Evolutionary conservation across 345 rosid genomes (phyloP).

Genomic region (Abelmoschus esculentus): DNA sequence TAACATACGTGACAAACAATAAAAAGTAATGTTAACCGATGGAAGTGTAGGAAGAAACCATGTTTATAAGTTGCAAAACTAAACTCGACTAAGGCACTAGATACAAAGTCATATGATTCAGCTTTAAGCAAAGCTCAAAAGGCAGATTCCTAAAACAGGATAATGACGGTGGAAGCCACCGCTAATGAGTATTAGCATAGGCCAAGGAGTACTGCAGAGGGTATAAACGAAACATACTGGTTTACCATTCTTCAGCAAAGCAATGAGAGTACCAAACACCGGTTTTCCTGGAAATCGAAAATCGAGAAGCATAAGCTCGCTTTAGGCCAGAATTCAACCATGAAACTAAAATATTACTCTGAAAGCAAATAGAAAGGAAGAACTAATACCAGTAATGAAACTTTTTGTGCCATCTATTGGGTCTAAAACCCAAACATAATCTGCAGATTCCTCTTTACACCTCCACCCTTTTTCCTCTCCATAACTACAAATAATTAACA

Average conservation of each 20-base stretch:
- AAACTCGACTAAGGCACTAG: not conserved
- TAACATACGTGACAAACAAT: not conserved
- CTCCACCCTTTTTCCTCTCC: slow-evolving; percentile 99
- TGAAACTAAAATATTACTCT: not conserved
- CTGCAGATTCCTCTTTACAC: slow-evolving; percentile 65
- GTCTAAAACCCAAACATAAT: slow-evolving; percentile 95
- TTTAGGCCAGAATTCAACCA: slow-evolving; percentile 9
- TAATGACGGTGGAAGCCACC: not conserved
- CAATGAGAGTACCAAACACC: slow-evolving; percentile 80
- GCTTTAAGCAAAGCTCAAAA: not conserved
- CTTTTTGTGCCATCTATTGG: slow-evolving; percentile 97
- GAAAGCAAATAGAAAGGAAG: not conserved
- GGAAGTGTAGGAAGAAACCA: not conserved
- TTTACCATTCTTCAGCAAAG: slow-evolving; percentile 66
- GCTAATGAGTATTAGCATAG: not conserved
- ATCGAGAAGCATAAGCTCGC: slow-evolving; percentile 3
- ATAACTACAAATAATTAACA: slow-evolving; percentile 39
- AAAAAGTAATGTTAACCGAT: not conserved
- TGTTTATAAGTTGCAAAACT: not conserved
- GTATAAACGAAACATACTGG: slow-evolving; percentile 53
- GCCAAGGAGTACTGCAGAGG: not conserved
- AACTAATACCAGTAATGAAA: slow-evolving; percentile 59
- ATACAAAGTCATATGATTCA: too few relatives aligned
- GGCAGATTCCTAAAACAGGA: not conserved
- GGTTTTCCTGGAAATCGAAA: slow-evolving; percentile 76